These are phyloP conservation scores for Boletellus sp. DNA, from an alignment of 768 basidiomycete genomes.

Conservation along the genomic window DNA sequence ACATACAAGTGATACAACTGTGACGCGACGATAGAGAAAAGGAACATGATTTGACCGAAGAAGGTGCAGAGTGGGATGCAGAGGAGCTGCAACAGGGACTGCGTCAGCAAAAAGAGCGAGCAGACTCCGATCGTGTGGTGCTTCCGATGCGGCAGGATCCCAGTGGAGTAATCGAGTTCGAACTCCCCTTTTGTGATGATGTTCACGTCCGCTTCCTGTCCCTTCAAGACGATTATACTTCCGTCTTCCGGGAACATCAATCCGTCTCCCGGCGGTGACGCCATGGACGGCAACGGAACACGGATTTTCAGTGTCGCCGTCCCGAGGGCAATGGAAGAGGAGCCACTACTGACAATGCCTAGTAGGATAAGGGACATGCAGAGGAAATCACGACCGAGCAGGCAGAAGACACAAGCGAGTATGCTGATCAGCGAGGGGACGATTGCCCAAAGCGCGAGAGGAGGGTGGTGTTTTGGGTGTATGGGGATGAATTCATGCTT, in stretches of 20 bases:
- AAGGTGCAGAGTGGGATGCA: slow-evolving; percentile 28
- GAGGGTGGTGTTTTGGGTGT: slow-evolving; percentile 3
- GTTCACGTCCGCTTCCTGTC: slow-evolving; percentile 27
- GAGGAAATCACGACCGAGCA: slow-evolving; percentile 20
- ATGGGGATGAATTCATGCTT: slow-evolving; percentile 6
- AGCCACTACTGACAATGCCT: slow-evolving; percentile 30
- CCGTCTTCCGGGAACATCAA: slow-evolving; percentile 20
- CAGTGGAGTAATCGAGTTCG: slow-evolving; percentile 21
- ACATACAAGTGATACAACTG: slow-evolving; percentile 33
- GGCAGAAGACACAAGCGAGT: slow-evolving; percentile 16
- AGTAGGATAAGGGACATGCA: slow-evolving; percentile 30
- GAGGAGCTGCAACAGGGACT: slow-evolving; percentile 32
- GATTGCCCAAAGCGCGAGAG: slow-evolving; percentile 14
- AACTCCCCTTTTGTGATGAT: slow-evolving; percentile 32
- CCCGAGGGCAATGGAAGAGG: slow-evolving; percentile 28
- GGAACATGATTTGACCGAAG: slow-evolving; percentile 33
- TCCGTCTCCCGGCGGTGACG: slow-evolving; percentile 31
- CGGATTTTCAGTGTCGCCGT: slow-evolving; percentile 23
- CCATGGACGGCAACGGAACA: slow-evolving; percentile 19
- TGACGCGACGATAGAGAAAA: slow-evolving; percentile 27
- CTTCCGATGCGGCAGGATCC: slow-evolving; percentile 2
- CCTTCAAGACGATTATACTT: slow-evolving; percentile 26
- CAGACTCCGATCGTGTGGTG: slow-evolving; percentile 17
- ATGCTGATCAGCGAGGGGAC: slow-evolving; percentile 26
- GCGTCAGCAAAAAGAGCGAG: slow-evolving; percentile 26